Evolutionary conservation across 1,139 yeast genomes (phyloP).

Genomic region (Petasospora rhodanensis): DNA sequence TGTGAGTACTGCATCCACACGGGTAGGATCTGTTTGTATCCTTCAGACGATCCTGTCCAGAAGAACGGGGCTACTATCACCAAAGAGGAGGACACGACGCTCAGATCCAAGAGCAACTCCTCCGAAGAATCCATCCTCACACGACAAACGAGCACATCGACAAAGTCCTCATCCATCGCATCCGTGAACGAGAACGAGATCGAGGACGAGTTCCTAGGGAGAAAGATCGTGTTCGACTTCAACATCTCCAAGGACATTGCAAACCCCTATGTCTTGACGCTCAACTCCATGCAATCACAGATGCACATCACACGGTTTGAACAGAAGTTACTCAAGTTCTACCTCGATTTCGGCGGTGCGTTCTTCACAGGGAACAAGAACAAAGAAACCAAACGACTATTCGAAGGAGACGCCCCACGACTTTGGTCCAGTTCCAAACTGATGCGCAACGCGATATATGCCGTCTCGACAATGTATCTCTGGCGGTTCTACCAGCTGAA

Average conservation of each 20-base stretch:
- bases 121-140: background rate
- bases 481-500: constrained; percentile 16
- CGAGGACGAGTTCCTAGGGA: constrained; percentile 2
- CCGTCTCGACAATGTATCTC: constrained; percentile 18
- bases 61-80: background rate
- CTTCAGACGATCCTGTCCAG: background rate
- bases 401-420: constrained; percentile 18
- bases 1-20: constrained; percentile 59
- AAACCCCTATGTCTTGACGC: constrained; percentile 1
- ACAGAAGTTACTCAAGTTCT: constrained; percentile 17
- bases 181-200: background rate
- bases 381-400: constrained; percentile 9
- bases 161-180: background rate
- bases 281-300: constrained; percentile 18
- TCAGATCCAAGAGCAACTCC: constrained; percentile 1
- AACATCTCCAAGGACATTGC: constrained; percentile 2
- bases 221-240: constrained; percentile 1
- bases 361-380: constrained; percentile 17
- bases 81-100: background rate
- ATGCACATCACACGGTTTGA: constrained; percentile 17
- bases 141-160: background rate
- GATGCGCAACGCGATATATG: constrained; percentile 16
- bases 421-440: constrained; percentile 15
- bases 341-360: constrained; percentile 19
- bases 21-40: constrained; percentile 16